Evolutionary conservation across 1,284 basidiomycete species (phyloP), one percentile per base, ranked within the genome.

Genomic region (Cystobasidium slooffiae): DNA sequence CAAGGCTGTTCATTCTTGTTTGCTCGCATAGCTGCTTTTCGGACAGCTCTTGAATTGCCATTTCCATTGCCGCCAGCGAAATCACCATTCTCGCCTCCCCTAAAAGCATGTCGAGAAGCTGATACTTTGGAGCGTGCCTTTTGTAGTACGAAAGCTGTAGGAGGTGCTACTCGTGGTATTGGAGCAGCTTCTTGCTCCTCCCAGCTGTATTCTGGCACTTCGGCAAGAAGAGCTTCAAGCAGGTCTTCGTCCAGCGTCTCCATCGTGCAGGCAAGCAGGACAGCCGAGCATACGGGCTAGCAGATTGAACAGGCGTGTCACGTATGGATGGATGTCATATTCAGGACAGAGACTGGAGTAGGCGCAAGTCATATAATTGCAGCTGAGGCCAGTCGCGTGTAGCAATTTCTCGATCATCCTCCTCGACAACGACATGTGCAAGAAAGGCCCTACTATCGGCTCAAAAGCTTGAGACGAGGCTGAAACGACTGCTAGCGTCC

Each of bases 171-270:
- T 16, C 53, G 63, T 6, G 70, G 70, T 31, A 73, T 24, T 7
- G 62, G 62, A 20, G 70, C 70, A 3, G 37, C 31, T 7, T 44
- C 70, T n/a, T 62, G 70, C 9, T 66, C 70, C 46, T 65, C 51
- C 70, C 70, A 73, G 70, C 52, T 58, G 46, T 66, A 66, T 18
- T 64, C 62, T 41, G 70, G 63, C 44, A 49, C 41, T n/a, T 65
- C 44, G 39, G 43, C 70, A 12, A 55, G 46, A 8, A 73, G 43
- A 12, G 63, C 62, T 37, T 73, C 62, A 8, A 73, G 70, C 46
- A 73, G 49, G 51, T 73, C 70, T 43, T 41, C 22, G 31, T 55
- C 51, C 55, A 72, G 61, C 47, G 58, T 55, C 12, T 72, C 69
- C 66, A 68, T 68, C 16, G 41, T 43, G 10, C 39, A 24, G 18